Base-by-base conservation (phyloP, 2,329 filamentous ascomycete species). In the Aaosphaeria arxii region DNA sequence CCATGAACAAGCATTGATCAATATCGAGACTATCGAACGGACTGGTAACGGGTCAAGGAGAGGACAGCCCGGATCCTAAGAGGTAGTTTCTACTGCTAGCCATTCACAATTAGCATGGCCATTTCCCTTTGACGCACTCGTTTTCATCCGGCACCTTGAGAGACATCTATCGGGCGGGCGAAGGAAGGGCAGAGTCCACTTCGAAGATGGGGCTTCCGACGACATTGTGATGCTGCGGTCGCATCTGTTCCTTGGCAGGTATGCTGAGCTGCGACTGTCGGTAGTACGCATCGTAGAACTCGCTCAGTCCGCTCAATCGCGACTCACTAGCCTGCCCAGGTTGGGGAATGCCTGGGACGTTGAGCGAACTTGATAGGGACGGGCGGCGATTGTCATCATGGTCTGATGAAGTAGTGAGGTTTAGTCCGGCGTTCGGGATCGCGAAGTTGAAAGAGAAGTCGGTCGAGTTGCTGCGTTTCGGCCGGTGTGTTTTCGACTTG, bases 201-300 rank as follows among this genome's bases (percentile, higher is more conserved):
- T 68, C 64, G 1, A 57, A 48, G 46, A 66, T 69, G 0, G 64
- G 64, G 3, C 57, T 55, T 30, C 63, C 56, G 6, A 58, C 50
- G 11, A 52, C 31, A 24, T 52, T 47, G 9, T 56, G 36, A 13
- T 60, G 56, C 4, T 57, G 51, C 6, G 52, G 32, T 9, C 53
- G 52, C 38, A 56, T 56, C 6, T 51, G 55, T 11, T 57, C 55
- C 5, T 30, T 33, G 24, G 42, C 49, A 28, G 48, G 44, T 13
- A 50, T 43, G 13, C 46, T 28, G 5, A 58, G 43, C 30, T 60
- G 56, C 28, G 66, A 68, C 17, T 64, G 54, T 17, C 67, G 63
- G 52, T 69, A 71, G 53, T 71, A 71, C 0, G 66, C 63, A 24
- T 71, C 68, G 58, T 68, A 71, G 53, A 71, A 69, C n/a, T 71